Evolutionary conservation across 768 basidiomycete species (phyloP).

Genomic region (Pleurotus eryngii): DNA sequence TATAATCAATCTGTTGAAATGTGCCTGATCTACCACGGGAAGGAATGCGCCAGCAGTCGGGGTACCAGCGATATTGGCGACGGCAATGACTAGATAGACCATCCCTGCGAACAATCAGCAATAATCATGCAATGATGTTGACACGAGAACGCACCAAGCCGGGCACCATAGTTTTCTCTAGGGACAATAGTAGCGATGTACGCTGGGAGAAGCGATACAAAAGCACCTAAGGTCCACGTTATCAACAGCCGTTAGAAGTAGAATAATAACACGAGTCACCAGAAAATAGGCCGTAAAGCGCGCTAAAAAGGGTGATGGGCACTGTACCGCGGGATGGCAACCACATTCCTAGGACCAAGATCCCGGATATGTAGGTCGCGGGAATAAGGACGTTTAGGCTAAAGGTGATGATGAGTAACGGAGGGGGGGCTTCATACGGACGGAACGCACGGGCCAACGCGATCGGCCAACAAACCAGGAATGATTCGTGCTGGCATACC

Average conservation of each 20-base stretch:
- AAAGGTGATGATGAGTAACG: background rate
- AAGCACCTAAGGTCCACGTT: slow-evolving; percentile 17
- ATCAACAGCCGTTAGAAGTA: slow-evolving; percentile 5
- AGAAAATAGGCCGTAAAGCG: slow-evolving; percentile 26
- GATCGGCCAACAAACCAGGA: slow-evolving; percentile 26
- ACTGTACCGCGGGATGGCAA: slow-evolving; percentile 18
- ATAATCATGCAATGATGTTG: background rate
- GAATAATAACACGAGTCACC: slow-evolving; percentile 14
- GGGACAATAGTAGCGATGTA: slow-evolving; percentile 28
- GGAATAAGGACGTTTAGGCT: slow-evolving; percentile 26
- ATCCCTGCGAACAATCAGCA: slow-evolving; percentile 14
- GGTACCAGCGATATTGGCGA: slow-evolving; percentile 27
- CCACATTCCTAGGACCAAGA: slow-evolving; percentile 25
- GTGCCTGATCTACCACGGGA: slow-evolving; percentile 14
- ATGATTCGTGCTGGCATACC: slow-evolving; percentile 23
- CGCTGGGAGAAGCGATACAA: slow-evolving; percentile 25
- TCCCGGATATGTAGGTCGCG: slow-evolving; percentile 17
- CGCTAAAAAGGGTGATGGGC: slow-evolving; percentile 23
- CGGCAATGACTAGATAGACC: slow-evolving; percentile 23
- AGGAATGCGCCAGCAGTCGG: slow-evolving; percentile 30
- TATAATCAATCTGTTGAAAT: slow-evolving; percentile 24
- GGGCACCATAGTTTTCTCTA: slow-evolving; percentile 23
- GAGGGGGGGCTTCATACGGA: background rate
- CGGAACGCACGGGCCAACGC: slow-evolving; percentile 18
- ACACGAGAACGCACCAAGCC: slow-evolving; percentile 20